Evolutionary conservation across 2,329 filamentous ascomycete genomes (phyloP).

Genomic region (Aspergillus pseudonomiae): DNA sequence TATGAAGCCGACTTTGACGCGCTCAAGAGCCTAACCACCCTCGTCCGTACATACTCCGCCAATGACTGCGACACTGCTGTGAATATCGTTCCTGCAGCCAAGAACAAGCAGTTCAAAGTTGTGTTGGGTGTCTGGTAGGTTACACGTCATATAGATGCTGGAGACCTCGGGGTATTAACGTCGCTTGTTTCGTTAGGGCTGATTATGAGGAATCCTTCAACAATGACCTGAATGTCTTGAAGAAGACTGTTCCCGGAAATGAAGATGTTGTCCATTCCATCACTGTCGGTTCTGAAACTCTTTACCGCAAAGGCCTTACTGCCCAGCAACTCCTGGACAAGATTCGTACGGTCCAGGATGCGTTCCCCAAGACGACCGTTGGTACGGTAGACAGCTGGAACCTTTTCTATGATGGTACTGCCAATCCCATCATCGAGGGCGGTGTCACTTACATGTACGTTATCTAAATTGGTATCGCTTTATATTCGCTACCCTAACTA

Average conservation of each 20-base stretch:
- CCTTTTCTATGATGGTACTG: slow-evolving; percentile 69
- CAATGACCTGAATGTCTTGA: slow-evolving; percentile 62
- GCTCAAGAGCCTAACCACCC: slow-evolving; percentile 55
- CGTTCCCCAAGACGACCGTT: slow-evolving; percentile 59
- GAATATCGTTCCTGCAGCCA: slow-evolving; percentile 67
- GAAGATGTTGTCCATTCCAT: slow-evolving; percentile 66
- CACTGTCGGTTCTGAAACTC: slow-evolving; percentile 70
- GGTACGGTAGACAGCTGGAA: slow-evolving; percentile 76
- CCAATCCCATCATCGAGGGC: slow-evolving; percentile 62
- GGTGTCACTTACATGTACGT: slow-evolving; percentile 62
- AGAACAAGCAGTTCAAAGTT: slow-evolving; percentile 66
- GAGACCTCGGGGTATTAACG: slow-evolving; percentile 3
- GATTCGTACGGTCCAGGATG: slow-evolving; percentile 63
- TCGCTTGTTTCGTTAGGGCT: slow-evolving; percentile 48
- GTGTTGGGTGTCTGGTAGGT: slow-evolving; percentile 70
- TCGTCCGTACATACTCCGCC: slow-evolving; percentile 70
- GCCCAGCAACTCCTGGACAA: slow-evolving; percentile 61
- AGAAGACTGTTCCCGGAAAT: slow-evolving; percentile 47
- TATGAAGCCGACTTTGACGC: slow-evolving; percentile 68
- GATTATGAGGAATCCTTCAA: slow-evolving; percentile 65
- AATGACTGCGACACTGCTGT: slow-evolving; percentile 67
- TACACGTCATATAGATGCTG: background rate
- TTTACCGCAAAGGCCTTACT: slow-evolving; percentile 71
- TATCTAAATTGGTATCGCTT: background rate
- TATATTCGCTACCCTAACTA: background rate